Conservation (phyloP, 1,284 basidiomycete species). For the Tilletiopsis washingtonensis region DNA sequence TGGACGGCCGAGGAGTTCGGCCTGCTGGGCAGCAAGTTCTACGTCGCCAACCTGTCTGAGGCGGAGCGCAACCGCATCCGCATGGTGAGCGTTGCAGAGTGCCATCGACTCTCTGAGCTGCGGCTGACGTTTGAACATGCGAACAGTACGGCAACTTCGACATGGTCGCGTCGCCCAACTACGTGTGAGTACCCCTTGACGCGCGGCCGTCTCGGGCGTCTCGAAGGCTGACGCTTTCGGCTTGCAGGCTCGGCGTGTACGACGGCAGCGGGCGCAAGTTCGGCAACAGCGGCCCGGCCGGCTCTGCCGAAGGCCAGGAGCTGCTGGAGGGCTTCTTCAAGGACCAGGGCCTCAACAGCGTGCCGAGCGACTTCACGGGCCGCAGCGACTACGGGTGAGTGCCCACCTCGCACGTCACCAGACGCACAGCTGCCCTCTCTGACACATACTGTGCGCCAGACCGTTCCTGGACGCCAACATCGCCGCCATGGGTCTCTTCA, state of each 20-base stretch:
- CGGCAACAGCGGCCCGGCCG: slow-evolving; percentile 13
- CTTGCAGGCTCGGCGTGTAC: slow-evolving; percentile 13
- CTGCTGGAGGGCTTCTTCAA: slow-evolving; percentile 17
- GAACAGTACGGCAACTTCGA: slow-evolving; percentile 23
- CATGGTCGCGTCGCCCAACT: slow-evolving; percentile 23
- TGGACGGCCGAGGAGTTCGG: slow-evolving; percentile 22
- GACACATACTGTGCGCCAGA: too few relatives aligned
- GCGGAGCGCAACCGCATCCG: slow-evolving; percentile 14
- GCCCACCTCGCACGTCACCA: too few relatives aligned
- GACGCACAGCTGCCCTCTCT: too few relatives aligned
- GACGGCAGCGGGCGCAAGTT: slow-evolving; percentile 16
- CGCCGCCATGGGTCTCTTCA: slow-evolving; percentile 17
- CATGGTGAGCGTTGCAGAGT: background rate
- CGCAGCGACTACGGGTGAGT: slow-evolving; percentile 11
- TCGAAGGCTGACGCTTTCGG: too few relatives aligned
- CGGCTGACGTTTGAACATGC: too few relatives aligned
- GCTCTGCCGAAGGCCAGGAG: slow-evolving; percentile 11
- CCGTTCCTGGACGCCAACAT: slow-evolving; percentile 20
- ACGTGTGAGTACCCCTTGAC: too few relatives aligned
- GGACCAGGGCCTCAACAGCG: slow-evolving; percentile 1
- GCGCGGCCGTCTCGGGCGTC: too few relatives aligned
- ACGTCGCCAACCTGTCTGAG: slow-evolving; percentile 9
- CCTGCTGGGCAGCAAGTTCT: slow-evolving; percentile 17
- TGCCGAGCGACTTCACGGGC: slow-evolving; percentile 15
- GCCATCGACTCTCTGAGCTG: background rate